Percentiles rank a stretch among this genome's conserved stretches.
These are phyloP conservation scores for Nidularia pulvinata DNA, from an alignment of 768 basidiomycete genomes.

Conservation along the genomic window DNA sequence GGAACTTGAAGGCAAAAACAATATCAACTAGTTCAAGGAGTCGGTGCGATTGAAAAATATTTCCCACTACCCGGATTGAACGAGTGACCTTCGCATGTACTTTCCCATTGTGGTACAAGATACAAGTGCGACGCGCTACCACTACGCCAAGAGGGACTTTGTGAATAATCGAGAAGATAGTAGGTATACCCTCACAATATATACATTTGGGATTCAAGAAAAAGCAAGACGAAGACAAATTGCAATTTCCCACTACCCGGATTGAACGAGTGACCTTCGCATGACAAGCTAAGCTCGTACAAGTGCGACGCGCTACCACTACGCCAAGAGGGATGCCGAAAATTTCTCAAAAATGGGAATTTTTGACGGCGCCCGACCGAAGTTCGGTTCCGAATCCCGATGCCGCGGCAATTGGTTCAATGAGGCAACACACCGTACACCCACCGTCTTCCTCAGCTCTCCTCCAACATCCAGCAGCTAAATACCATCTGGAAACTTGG, in stretches of 20 bases:
- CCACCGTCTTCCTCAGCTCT: no score
- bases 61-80: constrained; percentile 39
- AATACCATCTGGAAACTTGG: no score
- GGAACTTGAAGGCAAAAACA: not conserved
- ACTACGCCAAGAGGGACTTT: constrained; percentile 25
- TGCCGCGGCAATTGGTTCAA: no score
- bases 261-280: constrained; percentile 41
- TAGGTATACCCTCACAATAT: no score
- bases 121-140: constrained; percentile 41
- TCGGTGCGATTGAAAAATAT: constrained; percentile 6
- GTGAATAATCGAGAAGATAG: constrained; percentile 12
- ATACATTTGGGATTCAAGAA: no score
- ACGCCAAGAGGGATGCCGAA: constrained; percentile 19
- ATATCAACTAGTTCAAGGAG: not conserved
- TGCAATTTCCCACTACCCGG: constrained; percentile 31
- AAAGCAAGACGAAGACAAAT: no score
- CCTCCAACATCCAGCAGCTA: no score
- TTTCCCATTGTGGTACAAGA: not conserved
- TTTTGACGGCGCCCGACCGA: no score
- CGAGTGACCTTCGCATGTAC: constrained; percentile 36
- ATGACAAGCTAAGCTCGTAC: constrained; percentile 17
- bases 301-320: constrained; percentile 41
- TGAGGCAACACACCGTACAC: no score
- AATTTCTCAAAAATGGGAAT: constrained; percentile 22
- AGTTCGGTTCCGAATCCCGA: no score